A percentile compares a stretch with the other conserved stretches of the same genome.
Conservation (phyloP, 2,329 filamentous ascomycete species). For the Aspergillus niger region DNA sequence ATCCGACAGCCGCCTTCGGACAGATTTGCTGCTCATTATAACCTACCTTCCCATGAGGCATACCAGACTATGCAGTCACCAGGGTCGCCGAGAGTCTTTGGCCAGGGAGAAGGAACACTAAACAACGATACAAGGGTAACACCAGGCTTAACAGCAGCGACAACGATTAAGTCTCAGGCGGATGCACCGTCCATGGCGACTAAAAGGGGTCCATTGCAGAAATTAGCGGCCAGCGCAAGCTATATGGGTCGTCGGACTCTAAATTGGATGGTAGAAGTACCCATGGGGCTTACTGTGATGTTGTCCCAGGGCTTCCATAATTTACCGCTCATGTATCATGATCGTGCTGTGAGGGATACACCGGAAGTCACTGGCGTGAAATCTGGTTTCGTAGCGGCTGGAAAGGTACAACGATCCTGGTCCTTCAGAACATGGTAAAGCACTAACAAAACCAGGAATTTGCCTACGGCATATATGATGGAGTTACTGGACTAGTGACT, state of each 20-base stretch:
- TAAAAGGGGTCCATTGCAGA: not conserved
- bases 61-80: not conserved
- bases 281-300: slow-evolving; percentile 80
- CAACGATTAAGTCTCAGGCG: not conserved
- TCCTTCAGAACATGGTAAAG: not conserved
- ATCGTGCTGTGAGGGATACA: slow-evolving; percentile 73
- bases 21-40: slow-evolving; percentile 15
- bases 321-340: slow-evolving; percentile 78
- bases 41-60: slow-evolving; percentile 7
- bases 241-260: slow-evolving; percentile 70
- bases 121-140: no score
- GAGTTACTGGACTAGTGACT: slow-evolving; percentile 13
- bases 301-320: slow-evolving; percentile 85
- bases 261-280: slow-evolving; percentile 71
- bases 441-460: slow-evolving; percentile 12
- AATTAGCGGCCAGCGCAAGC: slow-evolving; percentile 37
- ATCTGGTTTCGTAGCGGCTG: slow-evolving; percentile 73
- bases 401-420: slow-evolving; percentile 52
- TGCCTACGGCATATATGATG: slow-evolving; percentile 13
- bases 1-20: slow-evolving; percentile 2
- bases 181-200: slow-evolving; percentile 2
- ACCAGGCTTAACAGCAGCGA: no score
- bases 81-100: not conserved
- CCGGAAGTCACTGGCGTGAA: slow-evolving; percentile 77
- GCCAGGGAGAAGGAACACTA: not conserved